phyloP scores from a whole-genome alignment of 139 green algal species.

The Tetradesmus lagerheimii region DNA sequence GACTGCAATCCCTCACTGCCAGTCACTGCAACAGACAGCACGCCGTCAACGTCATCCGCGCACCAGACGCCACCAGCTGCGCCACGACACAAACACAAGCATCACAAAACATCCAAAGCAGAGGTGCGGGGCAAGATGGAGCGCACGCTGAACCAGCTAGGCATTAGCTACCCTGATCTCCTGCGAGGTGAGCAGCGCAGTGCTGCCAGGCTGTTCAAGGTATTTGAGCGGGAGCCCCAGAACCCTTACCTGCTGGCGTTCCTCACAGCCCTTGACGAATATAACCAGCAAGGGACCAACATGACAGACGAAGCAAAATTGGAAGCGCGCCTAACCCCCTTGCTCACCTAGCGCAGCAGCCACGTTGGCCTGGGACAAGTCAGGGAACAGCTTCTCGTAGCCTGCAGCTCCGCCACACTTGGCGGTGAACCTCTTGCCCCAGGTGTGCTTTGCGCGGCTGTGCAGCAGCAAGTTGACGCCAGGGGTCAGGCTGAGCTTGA shows the following conservation, averaged over 20 bases:
- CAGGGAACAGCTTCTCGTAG: not conserved
- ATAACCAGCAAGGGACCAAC: not conserved
- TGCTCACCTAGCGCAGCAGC: slow-evolving; percentile 8
- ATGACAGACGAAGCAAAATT: not conserved
- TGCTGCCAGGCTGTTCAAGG: not conserved
- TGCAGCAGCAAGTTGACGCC: not conserved
- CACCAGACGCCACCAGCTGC: not conserved
- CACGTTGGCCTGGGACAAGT: not conserved
- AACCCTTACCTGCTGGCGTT: not conserved
- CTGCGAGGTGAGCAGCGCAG: not conserved
- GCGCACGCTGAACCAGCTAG: not conserved
- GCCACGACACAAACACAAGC: not conserved
- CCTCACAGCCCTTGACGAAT: not conserved
- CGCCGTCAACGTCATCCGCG: not conserved
- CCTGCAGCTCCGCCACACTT: not conserved
- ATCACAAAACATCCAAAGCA: not conserved
- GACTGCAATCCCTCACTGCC: not conserved
- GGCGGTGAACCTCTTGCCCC: not conserved
- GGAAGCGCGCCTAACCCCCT: not conserved
- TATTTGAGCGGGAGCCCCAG: not conserved
- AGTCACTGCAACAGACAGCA: not conserved
- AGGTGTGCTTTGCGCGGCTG: not conserved
- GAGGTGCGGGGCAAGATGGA: not conserved
- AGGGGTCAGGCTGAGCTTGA: not conserved
- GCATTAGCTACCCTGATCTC: not conserved